A percentile compares a stretch with the other conserved stretches of the same genome.
These are phyloP conservation scores for Pichia pseudocactophila DNA, from an alignment of 805 yeast species.

Conservation along the genomic window DNA sequence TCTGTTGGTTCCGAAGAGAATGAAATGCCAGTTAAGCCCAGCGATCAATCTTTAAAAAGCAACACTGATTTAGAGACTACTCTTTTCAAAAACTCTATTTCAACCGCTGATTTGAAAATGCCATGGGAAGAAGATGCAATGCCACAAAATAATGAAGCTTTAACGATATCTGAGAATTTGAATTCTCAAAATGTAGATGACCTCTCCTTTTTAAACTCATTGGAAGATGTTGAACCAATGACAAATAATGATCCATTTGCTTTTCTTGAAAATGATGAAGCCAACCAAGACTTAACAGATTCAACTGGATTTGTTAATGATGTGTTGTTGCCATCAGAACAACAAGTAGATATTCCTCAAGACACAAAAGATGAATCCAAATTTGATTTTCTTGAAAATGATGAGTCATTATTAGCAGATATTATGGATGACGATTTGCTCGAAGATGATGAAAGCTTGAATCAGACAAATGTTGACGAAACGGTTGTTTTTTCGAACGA, in stretches of 20 bases:
- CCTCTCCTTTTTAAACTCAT: constrained; percentile 5
- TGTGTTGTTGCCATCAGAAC: no score
- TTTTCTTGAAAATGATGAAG: background rate
- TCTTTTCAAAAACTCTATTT: no score
- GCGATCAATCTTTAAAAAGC: no score
- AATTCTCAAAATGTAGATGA: constrained; percentile 7
- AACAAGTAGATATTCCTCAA: background rate
- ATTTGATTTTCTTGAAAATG: constrained; percentile 33
- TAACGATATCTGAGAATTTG: background rate
- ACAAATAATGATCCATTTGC: background rate
- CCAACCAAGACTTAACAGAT: background rate
- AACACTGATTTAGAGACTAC: no score
- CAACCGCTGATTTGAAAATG: no score
- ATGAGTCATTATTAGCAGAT: constrained; percentile 32
- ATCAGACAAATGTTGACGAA: background rate
- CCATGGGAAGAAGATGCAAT: constrained; percentile 6
- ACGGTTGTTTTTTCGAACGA: no score
- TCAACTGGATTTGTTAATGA: no score
- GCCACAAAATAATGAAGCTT: background rate
- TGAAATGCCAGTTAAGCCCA: no score
- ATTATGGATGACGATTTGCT: constrained; percentile 32
- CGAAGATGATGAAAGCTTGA: constrained; percentile 18
- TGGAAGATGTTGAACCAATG: background rate
- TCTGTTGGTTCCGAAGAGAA: no score
- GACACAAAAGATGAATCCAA: background rate